phyloP scores from a whole-genome alignment of 371 early-diverging fungal genomes.

The Haplosporangium sp. region DNA sequence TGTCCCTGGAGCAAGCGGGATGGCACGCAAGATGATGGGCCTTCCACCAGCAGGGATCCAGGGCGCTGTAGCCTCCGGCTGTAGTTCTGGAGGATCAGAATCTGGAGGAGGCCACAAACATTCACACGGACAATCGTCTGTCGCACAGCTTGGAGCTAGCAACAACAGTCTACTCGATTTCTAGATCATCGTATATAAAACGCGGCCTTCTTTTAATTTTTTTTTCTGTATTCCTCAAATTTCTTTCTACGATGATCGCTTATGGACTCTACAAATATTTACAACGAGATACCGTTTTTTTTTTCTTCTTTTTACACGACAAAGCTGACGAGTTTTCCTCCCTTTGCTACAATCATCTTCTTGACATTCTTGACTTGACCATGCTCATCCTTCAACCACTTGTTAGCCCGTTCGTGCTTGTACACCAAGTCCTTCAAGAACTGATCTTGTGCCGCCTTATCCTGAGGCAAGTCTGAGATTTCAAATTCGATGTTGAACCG shows the following conservation, averaged over 20 bases:
- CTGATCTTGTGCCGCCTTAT: slow-evolving; percentile 62
- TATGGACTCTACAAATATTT: no score
- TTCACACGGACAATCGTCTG: slow-evolving; percentile 8
- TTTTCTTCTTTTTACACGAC: slow-evolving; percentile 57
- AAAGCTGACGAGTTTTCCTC: slow-evolving; percentile 82
- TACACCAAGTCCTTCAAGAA: slow-evolving; percentile 44
- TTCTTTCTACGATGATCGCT: not conserved
- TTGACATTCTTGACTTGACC: slow-evolving; percentile 60
- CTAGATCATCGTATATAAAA: not conserved
- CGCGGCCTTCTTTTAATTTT: no score
- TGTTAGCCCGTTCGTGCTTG: slow-evolving; percentile 39
- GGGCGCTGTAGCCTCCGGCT: slow-evolving; percentile 37
- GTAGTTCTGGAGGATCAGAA: slow-evolving; percentile 32
- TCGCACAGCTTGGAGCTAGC: not conserved
- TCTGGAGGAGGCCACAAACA: slow-evolving; percentile 17
- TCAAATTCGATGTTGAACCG: slow-evolving; percentile 69
- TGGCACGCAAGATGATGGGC: slow-evolving; percentile 55
- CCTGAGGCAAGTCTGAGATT: slow-evolving; percentile 59
- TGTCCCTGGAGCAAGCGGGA: slow-evolving; percentile 48
- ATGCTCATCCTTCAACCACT: slow-evolving; percentile 60
- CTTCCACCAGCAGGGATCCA: slow-evolving; percentile 43
- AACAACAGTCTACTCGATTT: slow-evolving; percentile 43
- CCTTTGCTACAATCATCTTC: slow-evolving; percentile 78
- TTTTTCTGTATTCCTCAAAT: not conserved
- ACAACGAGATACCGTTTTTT: not conserved